A percentile compares a stretch with the other conserved stretches of the same genome.
Evolutionary conservation across 2,329 filamentous ascomycete genomes (phyloP).

Genomic region (Uncinocarpus reesii): DNA sequence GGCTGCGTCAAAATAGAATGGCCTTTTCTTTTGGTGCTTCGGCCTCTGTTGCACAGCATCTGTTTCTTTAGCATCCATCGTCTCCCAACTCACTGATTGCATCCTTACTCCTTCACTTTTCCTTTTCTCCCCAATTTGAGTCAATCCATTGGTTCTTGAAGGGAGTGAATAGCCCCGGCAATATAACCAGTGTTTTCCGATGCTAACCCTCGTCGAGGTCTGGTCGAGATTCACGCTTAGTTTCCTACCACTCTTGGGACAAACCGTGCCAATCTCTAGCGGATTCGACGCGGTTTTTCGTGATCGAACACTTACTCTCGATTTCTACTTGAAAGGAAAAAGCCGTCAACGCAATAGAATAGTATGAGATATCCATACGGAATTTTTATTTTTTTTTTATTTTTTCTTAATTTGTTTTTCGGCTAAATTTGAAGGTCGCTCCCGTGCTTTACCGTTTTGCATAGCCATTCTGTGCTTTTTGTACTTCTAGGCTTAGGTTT

Average conservation of each 20-base stretch:
- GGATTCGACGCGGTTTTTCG: too few species aligned
- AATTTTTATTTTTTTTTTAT: not conserved
- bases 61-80: constrained; percentile 3
- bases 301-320: too few species aligned
- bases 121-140: too few species aligned
- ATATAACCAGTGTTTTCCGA: too few species aligned
- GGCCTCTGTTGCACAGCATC: not conserved
- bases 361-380: not conserved
- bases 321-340: not conserved
- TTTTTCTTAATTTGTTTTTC: not conserved
- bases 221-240: too few species aligned
- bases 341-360: not conserved
- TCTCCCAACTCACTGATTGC: not conserved
- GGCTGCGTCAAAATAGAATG: constrained; percentile 20
- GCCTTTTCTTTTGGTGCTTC: not conserved
- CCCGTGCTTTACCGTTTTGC: not conserved
- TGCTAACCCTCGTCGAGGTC: too few species aligned
- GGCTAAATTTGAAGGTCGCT: not conserved
- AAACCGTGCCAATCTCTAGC: too few species aligned
- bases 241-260: not conserved
- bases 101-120: not conserved
- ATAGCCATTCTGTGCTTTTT: not conserved
- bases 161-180: too few species aligned
- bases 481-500: constrained; percentile 8
- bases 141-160: too few species aligned